These are phyloP conservation scores for Triticum turgidum DNA, from an alignment of 176 grass and related monocot genomes.

Conservation along the genomic window DNA sequence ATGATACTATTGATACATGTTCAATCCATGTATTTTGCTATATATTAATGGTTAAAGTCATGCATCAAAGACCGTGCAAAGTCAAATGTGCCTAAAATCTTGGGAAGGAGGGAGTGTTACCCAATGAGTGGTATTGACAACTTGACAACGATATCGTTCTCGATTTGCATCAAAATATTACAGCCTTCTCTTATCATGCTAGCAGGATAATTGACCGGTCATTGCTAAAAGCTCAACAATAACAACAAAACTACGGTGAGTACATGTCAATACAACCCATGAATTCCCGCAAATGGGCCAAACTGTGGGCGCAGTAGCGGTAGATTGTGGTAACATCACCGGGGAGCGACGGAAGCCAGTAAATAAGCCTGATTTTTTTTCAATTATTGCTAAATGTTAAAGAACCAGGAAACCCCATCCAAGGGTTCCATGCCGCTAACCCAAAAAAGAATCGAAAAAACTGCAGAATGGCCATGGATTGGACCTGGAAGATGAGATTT, in stretches of 20 bases:
- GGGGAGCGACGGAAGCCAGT: not conserved
- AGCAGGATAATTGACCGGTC: not conserved
- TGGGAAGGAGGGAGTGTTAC: too few relatives aligned
- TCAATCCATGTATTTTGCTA: too few relatives aligned
- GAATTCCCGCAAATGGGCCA: not conserved
- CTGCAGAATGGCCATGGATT: not conserved
- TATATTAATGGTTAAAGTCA: too few relatives aligned
- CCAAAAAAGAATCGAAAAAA: not conserved
- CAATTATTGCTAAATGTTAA: not conserved
- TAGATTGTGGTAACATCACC: not conserved
- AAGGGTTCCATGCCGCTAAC: not conserved
- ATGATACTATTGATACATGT: too few relatives aligned
- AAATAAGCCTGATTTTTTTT: not conserved
- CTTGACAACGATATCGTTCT: not conserved
- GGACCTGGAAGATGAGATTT: conserved; percentile 65
- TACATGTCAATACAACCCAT: not conserved
- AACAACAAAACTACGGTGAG: not conserved
- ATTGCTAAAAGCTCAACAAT: not conserved
- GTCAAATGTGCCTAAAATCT: too few relatives aligned
- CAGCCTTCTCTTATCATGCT: not conserved
- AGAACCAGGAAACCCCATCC: not conserved
- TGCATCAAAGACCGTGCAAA: too few relatives aligned
- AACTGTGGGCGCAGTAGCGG: not conserved
- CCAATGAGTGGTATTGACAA: not conserved
- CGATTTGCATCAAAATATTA: not conserved